phyloP scores from a whole-genome alignment of 805 yeast genomes.

The Candida ipomoeae region DNA sequence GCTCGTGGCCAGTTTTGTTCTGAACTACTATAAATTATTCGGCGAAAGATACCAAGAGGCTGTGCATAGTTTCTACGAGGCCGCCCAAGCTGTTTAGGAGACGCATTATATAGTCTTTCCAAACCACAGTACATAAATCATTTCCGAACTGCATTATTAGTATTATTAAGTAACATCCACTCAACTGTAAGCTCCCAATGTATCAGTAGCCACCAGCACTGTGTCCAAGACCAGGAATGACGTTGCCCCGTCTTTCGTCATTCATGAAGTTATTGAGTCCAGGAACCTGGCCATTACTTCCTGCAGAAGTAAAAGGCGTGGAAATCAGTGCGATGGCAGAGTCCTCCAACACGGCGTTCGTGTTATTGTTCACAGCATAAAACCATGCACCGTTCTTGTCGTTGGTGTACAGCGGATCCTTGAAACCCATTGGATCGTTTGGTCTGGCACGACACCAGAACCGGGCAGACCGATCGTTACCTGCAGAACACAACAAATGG shows the following conservation, averaged over 20 bases:
- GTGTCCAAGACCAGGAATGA: conserved; percentile 12
- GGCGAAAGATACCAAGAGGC: conserved; percentile 18
- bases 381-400: conserved; percentile 58
- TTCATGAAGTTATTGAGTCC: conserved; percentile 12
- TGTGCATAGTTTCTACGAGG: conserved; percentile 13
- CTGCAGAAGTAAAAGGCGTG: not conserved
- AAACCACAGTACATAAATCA: too few species aligned
- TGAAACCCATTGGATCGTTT: conserved; percentile 75
- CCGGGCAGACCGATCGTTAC: conserved; percentile 87
- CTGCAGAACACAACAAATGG: conserved; percentile 85
- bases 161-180: too few species aligned
- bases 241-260: conserved; percentile 7
- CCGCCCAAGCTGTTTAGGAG: not conserved
- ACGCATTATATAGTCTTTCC: not conserved
- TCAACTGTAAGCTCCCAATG: too few species aligned
- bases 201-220: not conserved
- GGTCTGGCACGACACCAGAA: conserved; percentile 96
- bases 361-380: conserved; percentile 42
- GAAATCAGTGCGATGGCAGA: conserved; percentile 3
- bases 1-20: conserved; percentile 12
- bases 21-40: conserved; percentile 15
- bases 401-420: conserved; percentile 75
- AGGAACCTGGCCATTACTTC: conserved; percentile 10
- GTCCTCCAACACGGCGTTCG: conserved; percentile 34
- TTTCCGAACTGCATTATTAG: too few species aligned